Percentiles rank a stretch among this genome's conserved stretches.
Evolutionary conservation across 2,329 filamentous ascomycete species (phyloP).

Genomic region (Phialophora expanda): DNA sequence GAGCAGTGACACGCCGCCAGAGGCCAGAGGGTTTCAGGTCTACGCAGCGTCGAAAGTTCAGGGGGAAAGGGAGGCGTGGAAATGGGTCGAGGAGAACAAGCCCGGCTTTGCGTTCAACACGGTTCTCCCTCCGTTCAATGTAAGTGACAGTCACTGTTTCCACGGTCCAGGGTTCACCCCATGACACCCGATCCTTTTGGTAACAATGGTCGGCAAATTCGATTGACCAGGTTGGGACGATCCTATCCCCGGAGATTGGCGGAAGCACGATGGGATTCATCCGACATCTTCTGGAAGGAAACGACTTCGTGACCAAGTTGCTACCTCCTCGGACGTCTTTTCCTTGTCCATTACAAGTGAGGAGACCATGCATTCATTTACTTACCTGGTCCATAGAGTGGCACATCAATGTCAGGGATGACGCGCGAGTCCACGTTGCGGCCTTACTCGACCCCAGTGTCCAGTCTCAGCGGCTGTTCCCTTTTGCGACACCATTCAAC

Average conservation of each 20-base stretch:
- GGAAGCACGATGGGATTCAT: conserved; percentile 22
- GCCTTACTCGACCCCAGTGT: conserved; percentile 56
- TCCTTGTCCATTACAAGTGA: background rate
- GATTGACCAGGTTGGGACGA: conserved; percentile 9
- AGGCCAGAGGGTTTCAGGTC: conserved; percentile 21
- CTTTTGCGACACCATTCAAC: conserved; percentile 54
- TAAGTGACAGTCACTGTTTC: background rate
- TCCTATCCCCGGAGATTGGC: conserved; percentile 17
- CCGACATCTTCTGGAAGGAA: conserved; percentile 2
- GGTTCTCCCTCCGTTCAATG: conserved; percentile 29
- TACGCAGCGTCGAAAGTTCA: conserved; percentile 51
- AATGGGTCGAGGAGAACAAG: conserved; percentile 44
- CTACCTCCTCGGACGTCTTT: conserved; percentile 11
- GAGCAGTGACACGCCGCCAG: conserved; percentile 25
- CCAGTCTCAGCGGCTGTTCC: conserved; percentile 59
- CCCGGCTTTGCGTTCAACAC: conserved; percentile 40
- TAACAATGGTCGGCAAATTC: background rate
- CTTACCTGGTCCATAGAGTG: conserved; percentile 13
- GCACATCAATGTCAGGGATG: conserved; percentile 53
- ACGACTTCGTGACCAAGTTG: conserved; percentile 4
- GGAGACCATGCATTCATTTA: background rate
- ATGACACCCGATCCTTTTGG: background rate
- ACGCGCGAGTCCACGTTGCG: conserved; percentile 59
- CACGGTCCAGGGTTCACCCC: too few relatives aligned
- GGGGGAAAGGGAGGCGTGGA: conserved; percentile 48